phyloP scores from a whole-genome alignment of 2,329 filamentous ascomycete genomes.

The Plectosphaerella plurivora region DNA sequence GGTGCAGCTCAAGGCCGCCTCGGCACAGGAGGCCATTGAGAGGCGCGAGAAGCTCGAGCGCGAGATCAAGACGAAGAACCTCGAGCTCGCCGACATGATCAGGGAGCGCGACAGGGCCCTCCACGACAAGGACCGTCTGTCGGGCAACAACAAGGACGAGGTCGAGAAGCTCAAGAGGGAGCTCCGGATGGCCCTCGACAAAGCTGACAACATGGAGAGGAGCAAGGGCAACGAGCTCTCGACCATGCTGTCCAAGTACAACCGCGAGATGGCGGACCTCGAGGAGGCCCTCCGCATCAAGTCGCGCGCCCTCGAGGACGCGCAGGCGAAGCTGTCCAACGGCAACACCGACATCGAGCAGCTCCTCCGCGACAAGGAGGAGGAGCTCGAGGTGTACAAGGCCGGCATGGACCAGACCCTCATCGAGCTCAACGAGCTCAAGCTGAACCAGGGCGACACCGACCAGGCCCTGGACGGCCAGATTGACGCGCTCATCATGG shows the following conservation, averaged over 20 bases:
- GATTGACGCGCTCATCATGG: slow-evolving; percentile 82
- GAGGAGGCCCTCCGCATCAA: slow-evolving; percentile 90
- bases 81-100: slow-evolving; percentile 99
- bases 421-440: slow-evolving; percentile 86
- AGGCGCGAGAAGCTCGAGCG: slow-evolving; percentile 90
- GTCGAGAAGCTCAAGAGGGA: slow-evolving; percentile 92
- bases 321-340: slow-evolving; percentile 72
- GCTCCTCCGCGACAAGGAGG: slow-evolving; percentile 87
- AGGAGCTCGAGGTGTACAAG: slow-evolving; percentile 97
- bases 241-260: slow-evolving; percentile 91
- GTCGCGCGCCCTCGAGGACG: slow-evolving; percentile 79
- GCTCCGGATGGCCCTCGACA: slow-evolving; percentile 84
- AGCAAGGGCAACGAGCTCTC: slow-evolving; percentile 94
- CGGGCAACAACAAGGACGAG: slow-evolving; percentile 85
- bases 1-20: slow-evolving; percentile 93
- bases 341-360: slow-evolving; percentile 82
- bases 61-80: slow-evolving; percentile 98
- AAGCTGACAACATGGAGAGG: slow-evolving; percentile 86
- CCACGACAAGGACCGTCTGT: slow-evolving; percentile 86
- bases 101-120: slow-evolving; percentile 89
- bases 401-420: slow-evolving; percentile 96
- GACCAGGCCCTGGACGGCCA: slow-evolving; percentile 83
- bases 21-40: slow-evolving; percentile 94
- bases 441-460: slow-evolving; percentile 66
- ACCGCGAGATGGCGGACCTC: slow-evolving; percentile 92